phyloP scores from a whole-genome alignment of 352 stramenopile genomes.

The Globisporangium sylvaticum region DNA sequence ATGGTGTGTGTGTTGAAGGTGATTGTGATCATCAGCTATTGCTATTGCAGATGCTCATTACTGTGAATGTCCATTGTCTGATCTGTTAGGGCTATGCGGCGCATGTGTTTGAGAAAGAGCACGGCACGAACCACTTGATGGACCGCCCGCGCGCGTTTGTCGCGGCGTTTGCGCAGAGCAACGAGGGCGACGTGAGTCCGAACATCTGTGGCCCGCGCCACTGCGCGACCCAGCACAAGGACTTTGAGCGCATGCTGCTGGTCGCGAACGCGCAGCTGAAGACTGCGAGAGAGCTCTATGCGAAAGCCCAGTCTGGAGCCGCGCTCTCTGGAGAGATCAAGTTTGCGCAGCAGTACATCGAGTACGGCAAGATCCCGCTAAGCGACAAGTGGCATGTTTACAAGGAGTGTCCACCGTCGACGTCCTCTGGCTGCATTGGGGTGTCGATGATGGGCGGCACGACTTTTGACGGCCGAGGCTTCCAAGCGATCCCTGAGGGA shows the following conservation, averaged over 20 bases:
- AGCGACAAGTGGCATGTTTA: slow-evolving; percentile 64
- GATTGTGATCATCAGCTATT: no score
- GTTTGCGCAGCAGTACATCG: slow-evolving; percentile 71
- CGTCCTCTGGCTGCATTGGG: slow-evolving; percentile 75
- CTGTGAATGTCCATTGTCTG: background rate
- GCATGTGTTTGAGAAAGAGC: slow-evolving; percentile 85
- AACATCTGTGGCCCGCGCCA: slow-evolving; percentile 85
- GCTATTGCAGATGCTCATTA: background rate
- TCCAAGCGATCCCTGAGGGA: slow-evolving; percentile 55
- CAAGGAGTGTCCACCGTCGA: slow-evolving; percentile 58
- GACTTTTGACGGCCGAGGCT: slow-evolving; percentile 67
- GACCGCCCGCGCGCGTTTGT: slow-evolving; percentile 86
- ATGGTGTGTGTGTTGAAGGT: background rate
- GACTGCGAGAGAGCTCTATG: slow-evolving; percentile 61
- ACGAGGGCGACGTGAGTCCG: slow-evolving; percentile 91
- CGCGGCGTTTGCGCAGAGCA: slow-evolving; percentile 91
- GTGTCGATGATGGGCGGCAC: slow-evolving; percentile 84
- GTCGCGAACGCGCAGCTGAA: slow-evolving; percentile 69
- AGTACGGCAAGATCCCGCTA: slow-evolving; percentile 66
- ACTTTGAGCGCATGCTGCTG: slow-evolving; percentile 79
- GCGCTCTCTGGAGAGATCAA: slow-evolving; percentile 40
- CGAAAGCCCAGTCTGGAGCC: slow-evolving; percentile 27
- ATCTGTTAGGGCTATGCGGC: slow-evolving; percentile 67
- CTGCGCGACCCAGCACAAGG: slow-evolving; percentile 59
- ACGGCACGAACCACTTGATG: slow-evolving; percentile 76